phyloP scores from a whole-genome alignment of 371 early-diverging fungal genomes.

The Cladochytrium tenue region DNA sequence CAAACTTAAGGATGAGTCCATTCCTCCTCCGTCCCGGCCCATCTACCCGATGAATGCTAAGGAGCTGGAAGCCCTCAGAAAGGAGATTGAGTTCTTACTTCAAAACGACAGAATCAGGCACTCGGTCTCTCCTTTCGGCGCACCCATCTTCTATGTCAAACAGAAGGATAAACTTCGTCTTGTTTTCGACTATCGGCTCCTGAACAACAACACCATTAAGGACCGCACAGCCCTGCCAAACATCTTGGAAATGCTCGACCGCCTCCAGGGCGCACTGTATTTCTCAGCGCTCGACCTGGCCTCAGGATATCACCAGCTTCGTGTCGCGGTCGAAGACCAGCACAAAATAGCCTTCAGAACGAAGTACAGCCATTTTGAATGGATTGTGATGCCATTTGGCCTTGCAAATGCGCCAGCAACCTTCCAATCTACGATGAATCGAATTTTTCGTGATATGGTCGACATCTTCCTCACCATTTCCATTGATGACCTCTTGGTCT shows the following conservation, averaged over 20 bases:
- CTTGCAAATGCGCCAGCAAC: conserved; percentile 29
- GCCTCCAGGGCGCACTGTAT: too few relatives aligned
- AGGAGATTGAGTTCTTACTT: conserved; percentile 9
- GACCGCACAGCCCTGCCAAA: conserved; percentile 14
- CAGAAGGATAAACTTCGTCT: too few relatives aligned
- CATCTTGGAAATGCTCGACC: conserved; percentile 14
- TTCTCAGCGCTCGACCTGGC: conserved; percentile 11
- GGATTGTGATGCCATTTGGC: too few relatives aligned
- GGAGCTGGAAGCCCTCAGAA: conserved; percentile 6
- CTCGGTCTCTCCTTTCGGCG: too few relatives aligned
- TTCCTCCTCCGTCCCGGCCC: conserved; percentile 8
- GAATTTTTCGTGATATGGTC: conserved; percentile 31
- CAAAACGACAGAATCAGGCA: not conserved
- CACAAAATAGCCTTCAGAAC: conserved; percentile 38
- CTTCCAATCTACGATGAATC: conserved; percentile 48
- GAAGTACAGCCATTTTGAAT: conserved; percentile 44
- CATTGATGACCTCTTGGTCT: conserved; percentile 40
- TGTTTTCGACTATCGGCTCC: too few relatives aligned
- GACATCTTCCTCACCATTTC: not conserved
- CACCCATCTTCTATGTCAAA: too few relatives aligned
- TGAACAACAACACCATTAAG: too few relatives aligned
- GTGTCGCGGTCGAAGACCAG: too few relatives aligned
- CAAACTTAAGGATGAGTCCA: too few relatives aligned
- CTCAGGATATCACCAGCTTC: conserved; percentile 21
- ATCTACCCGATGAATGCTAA: conserved; percentile 17